Percentiles rank a stretch among this genome's conserved stretches.
These are phyloP conservation scores for Parafenestella ontariensis DNA, from an alignment of 2,329 filamentous ascomycete species.

Conservation along the genomic window DNA sequence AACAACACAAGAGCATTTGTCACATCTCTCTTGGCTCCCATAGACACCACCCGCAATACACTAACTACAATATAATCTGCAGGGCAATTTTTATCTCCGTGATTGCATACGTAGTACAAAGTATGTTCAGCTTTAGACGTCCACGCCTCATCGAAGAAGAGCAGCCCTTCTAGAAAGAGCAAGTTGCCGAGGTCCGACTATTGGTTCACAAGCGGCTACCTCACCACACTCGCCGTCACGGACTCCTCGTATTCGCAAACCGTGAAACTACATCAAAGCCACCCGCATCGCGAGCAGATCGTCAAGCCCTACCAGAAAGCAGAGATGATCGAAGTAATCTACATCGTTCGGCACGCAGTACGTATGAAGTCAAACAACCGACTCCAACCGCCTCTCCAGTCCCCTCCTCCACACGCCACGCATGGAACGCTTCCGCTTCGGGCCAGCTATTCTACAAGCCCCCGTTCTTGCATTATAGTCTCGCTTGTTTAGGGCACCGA, in stretches of 20 bases:
- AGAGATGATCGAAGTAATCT: slow-evolving; percentile 55
- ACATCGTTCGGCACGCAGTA: slow-evolving; percentile 60
- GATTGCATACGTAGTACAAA: neutral
- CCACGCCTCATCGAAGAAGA: neutral
- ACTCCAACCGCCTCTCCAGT: slow-evolving; percentile 9
- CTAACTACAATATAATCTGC: neutral
- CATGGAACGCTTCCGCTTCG: slow-evolving; percentile 15
- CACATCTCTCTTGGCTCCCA: neutral
- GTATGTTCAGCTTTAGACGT: neutral
- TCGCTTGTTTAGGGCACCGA: slow-evolving; percentile 8
- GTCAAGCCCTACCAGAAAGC: neutral
- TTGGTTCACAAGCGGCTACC: slow-evolving; percentile 5
- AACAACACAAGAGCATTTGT: neutral
- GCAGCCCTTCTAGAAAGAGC: slow-evolving; percentile 1
- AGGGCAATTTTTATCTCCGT: neutral
- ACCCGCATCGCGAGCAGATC: slow-evolving; percentile 3
- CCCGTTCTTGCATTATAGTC: slow-evolving; percentile 14
- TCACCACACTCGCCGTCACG: slow-evolving; percentile 5
- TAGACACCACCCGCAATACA: neutral
- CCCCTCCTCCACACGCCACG: slow-evolving; percentile 11
- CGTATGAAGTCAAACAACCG: slow-evolving; percentile 39
- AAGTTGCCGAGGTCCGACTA: slow-evolving; percentile 20
- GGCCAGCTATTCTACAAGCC: slow-evolving; percentile 4
- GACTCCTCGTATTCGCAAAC: slow-evolving; percentile 12
- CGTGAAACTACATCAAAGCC: slow-evolving; percentile 4